A percentile compares a stretch with the other conserved stretches of the same genome.
Evolutionary conservation across 148 eudicot genomes (phyloP).

Genomic region (Rheum nobile): DNA sequence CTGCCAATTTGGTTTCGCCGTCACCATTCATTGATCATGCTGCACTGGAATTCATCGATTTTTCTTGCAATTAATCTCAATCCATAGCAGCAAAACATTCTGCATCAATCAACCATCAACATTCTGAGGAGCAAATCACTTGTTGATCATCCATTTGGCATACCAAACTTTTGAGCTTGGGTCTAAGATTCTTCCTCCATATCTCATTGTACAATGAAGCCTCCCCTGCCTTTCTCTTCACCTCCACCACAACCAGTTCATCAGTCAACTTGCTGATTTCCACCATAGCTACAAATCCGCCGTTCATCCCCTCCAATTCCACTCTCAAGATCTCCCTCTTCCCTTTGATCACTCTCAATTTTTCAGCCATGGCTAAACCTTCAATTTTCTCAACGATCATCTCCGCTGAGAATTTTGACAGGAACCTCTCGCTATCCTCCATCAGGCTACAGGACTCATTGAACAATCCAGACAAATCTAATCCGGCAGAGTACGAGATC

Average conservation of each 20-base stretch:
- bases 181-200: slow-evolving; percentile 2
- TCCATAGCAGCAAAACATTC: neutral
- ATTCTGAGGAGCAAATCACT: too few species aligned
- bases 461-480: slow-evolving; percentile 54
- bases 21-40: too few species aligned
- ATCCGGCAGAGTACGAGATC: slow-evolving; percentile 56
- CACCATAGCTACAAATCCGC: slow-evolving; percentile 20
- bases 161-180: neutral
- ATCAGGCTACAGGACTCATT: neutral
- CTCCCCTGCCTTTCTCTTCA: slow-evolving; percentile 22
- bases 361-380: slow-evolving; percentile 15
- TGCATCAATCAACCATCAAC: neutral
- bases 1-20: neutral
- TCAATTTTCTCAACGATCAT: slow-evolving; percentile 34
- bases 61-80: neutral
- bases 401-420: slow-evolving; percentile 20
- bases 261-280: slow-evolving; percentile 39
- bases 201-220: slow-evolving; percentile 1
- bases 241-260: slow-evolving; percentile 35
- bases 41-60: neutral
- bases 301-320: slow-evolving; percentile 31
- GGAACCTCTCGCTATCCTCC: slow-evolving; percentile 34
- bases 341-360: slow-evolving; percentile 16
- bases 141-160: neutral
- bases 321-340: slow-evolving; percentile 18